Evolutionary conservation across 768 basidiomycete genomes (phyloP).

Genomic region (Tephrocybe sp.): DNA sequence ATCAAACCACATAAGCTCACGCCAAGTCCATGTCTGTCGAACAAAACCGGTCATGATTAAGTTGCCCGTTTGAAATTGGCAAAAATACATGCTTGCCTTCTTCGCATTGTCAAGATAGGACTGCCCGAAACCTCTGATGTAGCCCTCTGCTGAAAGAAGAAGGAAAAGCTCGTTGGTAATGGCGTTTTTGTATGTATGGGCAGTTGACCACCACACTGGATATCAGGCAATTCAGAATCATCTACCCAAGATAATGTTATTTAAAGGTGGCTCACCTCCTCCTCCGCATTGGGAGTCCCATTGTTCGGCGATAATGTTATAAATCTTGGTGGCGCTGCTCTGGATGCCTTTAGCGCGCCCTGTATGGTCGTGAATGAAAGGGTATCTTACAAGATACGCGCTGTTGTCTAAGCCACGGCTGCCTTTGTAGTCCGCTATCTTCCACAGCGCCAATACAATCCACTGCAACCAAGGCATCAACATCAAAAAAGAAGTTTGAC

Average conservation of each 20-base stretch:
- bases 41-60: background rate
- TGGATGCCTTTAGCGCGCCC: slow-evolving; percentile 17
- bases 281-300: slow-evolving; percentile 55
- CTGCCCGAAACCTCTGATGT: slow-evolving; percentile 34
- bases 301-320: slow-evolving; percentile 49
- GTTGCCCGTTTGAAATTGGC: background rate
- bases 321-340: slow-evolving; percentile 48
- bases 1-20: slow-evolving; percentile 21
- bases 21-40: slow-evolving; percentile 34
- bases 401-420: slow-evolving; percentile 33
- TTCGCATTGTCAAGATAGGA: slow-evolving; percentile 49
- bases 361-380: background rate
- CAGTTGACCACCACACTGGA: slow-evolving; percentile 58
- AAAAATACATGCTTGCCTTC: slow-evolving; percentile 29
- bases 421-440: slow-evolving; percentile 53
- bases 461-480: slow-evolving; percentile 34
- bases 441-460: slow-evolving; percentile 58
- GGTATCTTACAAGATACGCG: slow-evolving; percentile 27
- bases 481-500: background rate
- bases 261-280: slow-evolving; percentile 47
- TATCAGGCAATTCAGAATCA: background rate
- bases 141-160: slow-evolving; percentile 48
- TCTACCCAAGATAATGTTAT: background rate
- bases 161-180: slow-evolving; percentile 63
- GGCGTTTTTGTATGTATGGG: slow-evolving; percentile 57